Conservation (phyloP, 495 filamentous ascomycete species). For the Aspergillus bertholletiae region DNA sequence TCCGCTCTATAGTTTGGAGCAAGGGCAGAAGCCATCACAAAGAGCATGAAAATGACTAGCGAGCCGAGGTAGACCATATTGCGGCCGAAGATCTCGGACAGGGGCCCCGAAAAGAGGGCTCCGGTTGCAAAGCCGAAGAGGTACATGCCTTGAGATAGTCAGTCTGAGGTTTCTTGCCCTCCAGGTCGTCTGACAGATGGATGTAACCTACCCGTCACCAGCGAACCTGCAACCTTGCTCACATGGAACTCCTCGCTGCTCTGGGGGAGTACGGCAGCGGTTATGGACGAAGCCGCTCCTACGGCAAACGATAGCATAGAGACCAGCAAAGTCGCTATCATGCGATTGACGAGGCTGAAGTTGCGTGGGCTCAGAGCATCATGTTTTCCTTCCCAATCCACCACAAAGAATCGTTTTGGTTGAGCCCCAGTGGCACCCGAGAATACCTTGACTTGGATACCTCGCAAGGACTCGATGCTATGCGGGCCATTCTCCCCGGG, state of each 20-base stretch:
- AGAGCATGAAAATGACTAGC: conserved; percentile 48
- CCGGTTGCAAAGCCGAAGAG: conserved; percentile 61
- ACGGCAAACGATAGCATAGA: conserved; percentile 50
- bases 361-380: conserved; percentile 57
- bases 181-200: no score
- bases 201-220: no score
- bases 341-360: conserved; percentile 37
- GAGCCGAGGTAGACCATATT: conserved; percentile 57
- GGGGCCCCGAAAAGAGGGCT: conserved; percentile 45
- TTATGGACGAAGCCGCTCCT: conserved; percentile 50
- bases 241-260: conserved; percentile 48
- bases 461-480: no score
- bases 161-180: no score
- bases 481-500: no score
- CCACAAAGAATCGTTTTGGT: conserved; percentile 13
- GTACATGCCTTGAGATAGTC: no score
- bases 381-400: conserved; percentile 51
- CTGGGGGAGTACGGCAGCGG: conserved; percentile 43
- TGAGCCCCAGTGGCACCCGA: conserved; percentile 4
- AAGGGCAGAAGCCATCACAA: conserved; percentile 46
- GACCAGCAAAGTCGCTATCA: conserved; percentile 47
- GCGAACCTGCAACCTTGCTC: conserved; percentile 48
- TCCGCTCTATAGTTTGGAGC: conserved; percentile 50
- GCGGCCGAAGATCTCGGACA: conserved; percentile 59
- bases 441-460: no score